Evolutionary conservation across 2,329 filamentous ascomycete genomes (phyloP).

Genomic region (Ophidiomyces ophidiicola): DNA sequence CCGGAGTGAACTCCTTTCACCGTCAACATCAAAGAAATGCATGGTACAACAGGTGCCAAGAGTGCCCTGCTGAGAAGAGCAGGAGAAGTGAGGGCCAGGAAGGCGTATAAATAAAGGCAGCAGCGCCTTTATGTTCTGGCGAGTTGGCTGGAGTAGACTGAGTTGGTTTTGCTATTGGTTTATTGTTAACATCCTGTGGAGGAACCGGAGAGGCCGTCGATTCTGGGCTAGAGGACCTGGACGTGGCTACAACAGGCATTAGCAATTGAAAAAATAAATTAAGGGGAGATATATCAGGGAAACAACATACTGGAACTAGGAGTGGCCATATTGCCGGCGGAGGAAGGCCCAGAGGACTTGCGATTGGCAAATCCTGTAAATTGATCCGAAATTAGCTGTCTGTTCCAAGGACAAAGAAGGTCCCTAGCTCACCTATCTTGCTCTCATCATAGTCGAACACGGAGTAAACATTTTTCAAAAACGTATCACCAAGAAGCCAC

Average conservation of each 20-base stretch:
- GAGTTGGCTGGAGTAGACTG: not conserved
- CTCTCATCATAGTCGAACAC: constrained; percentile 63
- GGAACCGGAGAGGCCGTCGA: constrained; percentile 6
- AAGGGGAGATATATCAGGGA: not conserved
- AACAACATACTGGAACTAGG: constrained; percentile 3
- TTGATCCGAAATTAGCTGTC: not conserved
- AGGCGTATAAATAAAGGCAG: constrained; percentile 3
- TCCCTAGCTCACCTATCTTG: constrained; percentile 23
- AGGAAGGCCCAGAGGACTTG: constrained; percentile 1
- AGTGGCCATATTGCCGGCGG: not conserved
- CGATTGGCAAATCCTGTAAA: constrained; percentile 12
- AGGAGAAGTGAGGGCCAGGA: constrained; percentile 5
- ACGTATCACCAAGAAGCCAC: constrained; percentile 77
- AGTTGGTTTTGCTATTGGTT: not conserved
- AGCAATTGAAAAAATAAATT: not conserved
- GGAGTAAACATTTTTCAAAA: constrained; percentile 79
- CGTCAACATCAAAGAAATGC: not conserved
- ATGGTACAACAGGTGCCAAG: not conserved
- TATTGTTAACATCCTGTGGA: not conserved
- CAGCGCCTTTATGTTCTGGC: constrained; percentile 5
- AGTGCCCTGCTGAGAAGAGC: constrained; percentile 4
- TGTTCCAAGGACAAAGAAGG: not conserved
- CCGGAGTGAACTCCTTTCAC: not conserved
- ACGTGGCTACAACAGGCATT: constrained; percentile 4
- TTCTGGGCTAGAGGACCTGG: not conserved